phyloP scores from a whole-genome alignment of 176 grass and related monocot genomes.

The Aechmea fasciata region DNA sequence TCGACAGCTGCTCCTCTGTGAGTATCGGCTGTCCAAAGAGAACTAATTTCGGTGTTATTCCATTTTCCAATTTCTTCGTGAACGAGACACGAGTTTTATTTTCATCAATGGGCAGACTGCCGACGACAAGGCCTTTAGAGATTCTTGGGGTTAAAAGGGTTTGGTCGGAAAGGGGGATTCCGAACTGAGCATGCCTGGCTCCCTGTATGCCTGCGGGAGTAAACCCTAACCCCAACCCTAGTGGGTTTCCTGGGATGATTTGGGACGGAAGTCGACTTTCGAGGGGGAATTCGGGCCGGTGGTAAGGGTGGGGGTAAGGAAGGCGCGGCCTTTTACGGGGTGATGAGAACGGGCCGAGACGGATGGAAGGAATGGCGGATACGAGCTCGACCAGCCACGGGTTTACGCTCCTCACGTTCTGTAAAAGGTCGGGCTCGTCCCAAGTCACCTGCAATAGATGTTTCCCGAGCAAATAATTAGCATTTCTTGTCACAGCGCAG shows the following conservation, averaged over 20 bases:
- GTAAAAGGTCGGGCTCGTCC: conserved; percentile 96
- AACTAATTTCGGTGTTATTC: conserved; percentile 52
- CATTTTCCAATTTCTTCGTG: conserved; percentile 43
- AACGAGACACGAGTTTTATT: conserved; percentile 44
- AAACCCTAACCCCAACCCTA: conserved; percentile 37
- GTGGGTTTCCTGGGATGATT: conserved; percentile 32
- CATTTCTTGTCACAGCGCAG: background rate
- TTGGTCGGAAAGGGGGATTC: conserved; percentile 62
- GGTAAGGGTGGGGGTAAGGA: conserved; percentile 2
- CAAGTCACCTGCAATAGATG: conserved; percentile 59
- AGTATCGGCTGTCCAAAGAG: conserved; percentile 87
- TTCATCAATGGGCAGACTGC: conserved; percentile 35
- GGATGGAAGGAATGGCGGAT: conserved; percentile 66
- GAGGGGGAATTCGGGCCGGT: conserved; percentile 43
- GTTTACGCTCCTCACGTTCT: conserved; percentile 91
- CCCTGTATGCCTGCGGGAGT: conserved; percentile 99
- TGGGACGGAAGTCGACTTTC: conserved; percentile 38
- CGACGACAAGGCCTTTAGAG: conserved; percentile 43
- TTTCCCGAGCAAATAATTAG: background rate
- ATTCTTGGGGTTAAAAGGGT: conserved; percentile 31
- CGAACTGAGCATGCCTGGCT: conserved; percentile 99
- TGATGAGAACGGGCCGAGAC: conserved; percentile 74
- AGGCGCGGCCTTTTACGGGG: conserved; percentile 73
- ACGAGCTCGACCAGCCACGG: conserved; percentile 91
- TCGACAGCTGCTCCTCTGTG: conserved; percentile 80